Base-by-base conservation (phyloP, 768 basidiomycete genomes). In the Leucosporidium yakuticum region DNA sequence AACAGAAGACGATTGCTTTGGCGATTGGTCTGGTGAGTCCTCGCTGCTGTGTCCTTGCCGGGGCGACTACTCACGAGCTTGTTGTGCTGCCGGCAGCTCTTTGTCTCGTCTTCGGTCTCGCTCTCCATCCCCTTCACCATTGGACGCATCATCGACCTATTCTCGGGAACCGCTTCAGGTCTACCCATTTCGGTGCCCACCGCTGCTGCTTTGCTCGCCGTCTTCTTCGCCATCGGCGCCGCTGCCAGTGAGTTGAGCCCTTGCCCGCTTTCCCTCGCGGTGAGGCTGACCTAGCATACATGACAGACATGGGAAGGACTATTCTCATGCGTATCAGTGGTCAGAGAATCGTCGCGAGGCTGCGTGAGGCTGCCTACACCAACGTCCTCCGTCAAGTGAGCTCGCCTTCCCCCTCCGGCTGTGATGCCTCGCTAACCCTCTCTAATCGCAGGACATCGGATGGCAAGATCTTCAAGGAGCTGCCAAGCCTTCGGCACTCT, bases 81-180 rank as follows among this genome's bases (percentile, higher is more conserved):
- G 50, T 11, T 48, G 36, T 27, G 4, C 5, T 5, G 29, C 56
- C 8, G 8, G 0, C 79, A 95, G 70, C 82, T 97, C 12, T 78
- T 94, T 21, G 83, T 91, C n/a, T 95, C 93, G 0, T 91, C 91
- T 14, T 81, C 88, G 4, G 90, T 99, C 27, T 89, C 91, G 5
- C 89, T 97, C 87, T 89, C 88, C 71, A 84, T 98, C 19, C 95
- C 95, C 0, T 85, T 96, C 74, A 92, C 92, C 1, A 87, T 97
- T 74, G 95, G 95, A 15, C 90, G 86, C 77, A 81, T 98, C 61
- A 96, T 99, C 69, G 94, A 97, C 80, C 92, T 88, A 80, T 98
- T 96, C 79, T 70, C 74, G 1, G 72, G 67, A 48, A 20, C 49
- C 7, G 63, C 76, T 69, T 70, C 76, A 7, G 86, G 91, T 66